Base-by-base conservation (phyloP, 306 rosid genomes). In the Castanea sativa region DNA sequence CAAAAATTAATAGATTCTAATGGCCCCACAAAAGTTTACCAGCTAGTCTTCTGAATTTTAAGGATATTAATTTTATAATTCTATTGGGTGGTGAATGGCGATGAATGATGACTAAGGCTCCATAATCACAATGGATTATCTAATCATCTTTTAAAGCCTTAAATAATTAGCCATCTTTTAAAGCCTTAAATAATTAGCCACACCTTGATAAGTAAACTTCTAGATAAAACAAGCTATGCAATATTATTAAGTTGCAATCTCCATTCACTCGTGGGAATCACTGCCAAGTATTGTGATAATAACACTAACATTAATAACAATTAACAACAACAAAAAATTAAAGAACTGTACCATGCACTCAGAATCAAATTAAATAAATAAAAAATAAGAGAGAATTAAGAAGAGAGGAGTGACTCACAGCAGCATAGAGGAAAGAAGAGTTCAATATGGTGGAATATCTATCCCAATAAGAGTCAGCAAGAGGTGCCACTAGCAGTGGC, bases 401-500 rank as follows among this genome's bases (percentile, higher is more conserved):
- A 71, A 81, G 76, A 76, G 76, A 55, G 55, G 33, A 23, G 43
- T 81, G 82, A 88, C 93, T 86, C 88, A 91, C 98, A 87, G 81
- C 29, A 84, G 93, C 86, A 80, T 92, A 92, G 82, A 95, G 80
- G 78, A 90, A 85, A 80, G 92, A 89, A 16, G 92, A 89, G 63
- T 76, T 83, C 78, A 93, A 79, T 1, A 92, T 91, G 73, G 91
- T 95, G 82, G 93, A 86, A 83, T 89, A 91, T 59, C 93, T 81
- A 75, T 86, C 89, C 94, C 89, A 92, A 53, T 92, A 95, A 52
- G 98, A 89, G 52, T 90, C 96, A 30, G 93, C 98, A 60, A 95
- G 76, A 1, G 98, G 98, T 65, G 98, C 99, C 73, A 93, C 89
- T 13, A 95, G 57, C 77, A 95, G 83, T 16, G 99, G 99, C 86